A percentile compares a stretch with the other conserved stretches of the same genome.
Conservation (phyloP, 2,329 filamentous ascomycete genomes). For the Neophaeococcomyces aloes region DNA sequence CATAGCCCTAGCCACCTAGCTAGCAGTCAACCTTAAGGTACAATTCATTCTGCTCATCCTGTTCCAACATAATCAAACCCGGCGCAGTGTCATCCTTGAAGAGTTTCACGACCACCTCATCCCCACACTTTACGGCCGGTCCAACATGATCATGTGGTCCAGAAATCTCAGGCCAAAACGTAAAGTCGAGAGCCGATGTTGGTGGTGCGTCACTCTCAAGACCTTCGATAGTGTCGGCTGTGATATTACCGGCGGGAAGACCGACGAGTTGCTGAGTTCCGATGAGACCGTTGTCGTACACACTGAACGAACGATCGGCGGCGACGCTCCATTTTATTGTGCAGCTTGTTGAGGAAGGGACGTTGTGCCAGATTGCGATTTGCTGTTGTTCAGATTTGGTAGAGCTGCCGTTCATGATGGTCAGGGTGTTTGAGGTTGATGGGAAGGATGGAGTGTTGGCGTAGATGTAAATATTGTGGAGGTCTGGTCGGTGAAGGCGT, state of each 20-base stretch:
- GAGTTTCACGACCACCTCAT: background rate
- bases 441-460: background rate
- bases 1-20: no score
- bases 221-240: constrained; percentile 1
- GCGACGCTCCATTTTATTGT: background rate
- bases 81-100: constrained; percentile 3
- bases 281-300: constrained; percentile 7
- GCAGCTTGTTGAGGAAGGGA: background rate
- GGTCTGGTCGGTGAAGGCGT: background rate
- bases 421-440: background rate
- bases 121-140: background rate
- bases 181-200: constrained; percentile 1
- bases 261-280: background rate
- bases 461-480: constrained; percentile 8
- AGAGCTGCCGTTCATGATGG: constrained; percentile 6
- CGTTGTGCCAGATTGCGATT: background rate
- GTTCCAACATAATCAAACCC: constrained; percentile 2
- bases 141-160: background rate
- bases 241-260: constrained; percentile 1
- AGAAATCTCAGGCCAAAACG: constrained; percentile 4
- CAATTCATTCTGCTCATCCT: constrained; percentile 2
- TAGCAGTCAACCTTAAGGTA: constrained; percentile 1
- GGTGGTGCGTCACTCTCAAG: background rate
- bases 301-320: constrained; percentile 7
- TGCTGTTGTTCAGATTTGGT: constrained; percentile 5